Percentiles rank a stretch among this genome's conserved stretches.
Conservation (phyloP, 2,329 filamentous ascomycete genomes). For the Cercospora canescens region DNA sequence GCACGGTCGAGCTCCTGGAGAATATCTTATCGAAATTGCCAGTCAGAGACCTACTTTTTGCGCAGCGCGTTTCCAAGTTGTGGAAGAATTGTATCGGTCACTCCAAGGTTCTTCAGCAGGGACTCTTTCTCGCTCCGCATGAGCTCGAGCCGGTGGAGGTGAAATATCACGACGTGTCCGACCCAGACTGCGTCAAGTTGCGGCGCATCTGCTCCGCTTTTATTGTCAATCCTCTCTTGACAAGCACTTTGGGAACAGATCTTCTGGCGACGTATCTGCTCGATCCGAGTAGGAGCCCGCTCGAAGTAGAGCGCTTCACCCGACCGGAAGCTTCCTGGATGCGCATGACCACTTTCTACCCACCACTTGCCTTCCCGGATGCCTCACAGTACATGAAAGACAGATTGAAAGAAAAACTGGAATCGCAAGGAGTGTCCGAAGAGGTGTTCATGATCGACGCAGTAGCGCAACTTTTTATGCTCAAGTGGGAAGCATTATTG, state of each 20-base stretch:
- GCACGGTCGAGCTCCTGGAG: not conserved
- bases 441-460: too few species aligned
- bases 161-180: not conserved
- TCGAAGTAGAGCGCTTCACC: not conserved
- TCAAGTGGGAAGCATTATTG: not conserved
- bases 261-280: not conserved
- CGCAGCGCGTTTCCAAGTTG: not conserved
- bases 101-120: not conserved
- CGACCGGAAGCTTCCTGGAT: not conserved
- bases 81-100: not conserved
- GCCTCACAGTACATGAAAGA: not conserved
- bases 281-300: not conserved
- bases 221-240: not conserved
- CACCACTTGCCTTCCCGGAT: not conserved
- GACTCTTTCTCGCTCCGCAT: not conserved
- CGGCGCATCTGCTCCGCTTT: not conserved
- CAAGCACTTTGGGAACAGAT: not conserved
- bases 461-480: too few species aligned
- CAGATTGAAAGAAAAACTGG: not conserved
- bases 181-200: not conserved
- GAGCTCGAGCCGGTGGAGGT: not conserved
- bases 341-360: not conserved
- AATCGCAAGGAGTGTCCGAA: too few species aligned
- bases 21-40: not conserved
- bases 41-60: not conserved